Conservation (phyloP, 2,329 filamentous ascomycete genomes). For the Geosmithia morbida region DNA sequence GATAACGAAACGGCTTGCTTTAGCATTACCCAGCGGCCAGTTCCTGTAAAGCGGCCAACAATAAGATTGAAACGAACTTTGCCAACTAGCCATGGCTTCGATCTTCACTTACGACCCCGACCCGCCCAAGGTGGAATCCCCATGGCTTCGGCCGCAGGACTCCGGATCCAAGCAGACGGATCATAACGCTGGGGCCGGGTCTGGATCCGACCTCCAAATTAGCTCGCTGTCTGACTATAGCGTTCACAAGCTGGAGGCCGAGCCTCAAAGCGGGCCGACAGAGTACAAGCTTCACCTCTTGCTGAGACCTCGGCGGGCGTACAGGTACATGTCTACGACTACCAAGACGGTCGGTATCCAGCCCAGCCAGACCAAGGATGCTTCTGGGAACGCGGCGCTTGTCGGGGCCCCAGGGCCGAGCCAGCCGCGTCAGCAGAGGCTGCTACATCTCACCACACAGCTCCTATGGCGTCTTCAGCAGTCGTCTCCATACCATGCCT, state of each 20-base stretch:
- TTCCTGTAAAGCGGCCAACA: background rate
- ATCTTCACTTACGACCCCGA: slow-evolving; percentile 93
- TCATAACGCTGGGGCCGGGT: slow-evolving; percentile 3
- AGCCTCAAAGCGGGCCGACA: slow-evolving; percentile 86
- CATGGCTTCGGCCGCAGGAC: slow-evolving; percentile 57
- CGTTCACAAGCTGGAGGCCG: slow-evolving; percentile 67
- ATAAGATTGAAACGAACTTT: background rate
- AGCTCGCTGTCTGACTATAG: slow-evolving; percentile 40
- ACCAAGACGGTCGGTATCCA: slow-evolving; percentile 2
- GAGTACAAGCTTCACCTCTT: slow-evolving; percentile 95
- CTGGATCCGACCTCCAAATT: slow-evolving; percentile 9
- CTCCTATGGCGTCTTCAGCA: slow-evolving; percentile 90
- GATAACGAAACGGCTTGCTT: background rate
- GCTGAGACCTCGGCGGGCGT: slow-evolving; percentile 61
- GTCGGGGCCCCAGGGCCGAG: slow-evolving; percentile 15
- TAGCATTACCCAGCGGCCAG: background rate
- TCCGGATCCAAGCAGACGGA: slow-evolving; percentile 20
- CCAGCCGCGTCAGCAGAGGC: slow-evolving; percentile 65
- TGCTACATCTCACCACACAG: slow-evolving; percentile 89
- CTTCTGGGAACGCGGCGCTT: background rate
- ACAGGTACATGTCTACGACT: slow-evolving; percentile 54
- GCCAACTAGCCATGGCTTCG: slow-evolving; percentile 53
- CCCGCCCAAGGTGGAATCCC: slow-evolving; percentile 75
- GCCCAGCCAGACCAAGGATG: background rate
- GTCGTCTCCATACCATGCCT: slow-evolving; percentile 80